Evolutionary conservation across 148 eudicot genomes (phyloP), one percentile per base, ranked within the genome.

Genomic region (Pouteria glomerata): DNA sequence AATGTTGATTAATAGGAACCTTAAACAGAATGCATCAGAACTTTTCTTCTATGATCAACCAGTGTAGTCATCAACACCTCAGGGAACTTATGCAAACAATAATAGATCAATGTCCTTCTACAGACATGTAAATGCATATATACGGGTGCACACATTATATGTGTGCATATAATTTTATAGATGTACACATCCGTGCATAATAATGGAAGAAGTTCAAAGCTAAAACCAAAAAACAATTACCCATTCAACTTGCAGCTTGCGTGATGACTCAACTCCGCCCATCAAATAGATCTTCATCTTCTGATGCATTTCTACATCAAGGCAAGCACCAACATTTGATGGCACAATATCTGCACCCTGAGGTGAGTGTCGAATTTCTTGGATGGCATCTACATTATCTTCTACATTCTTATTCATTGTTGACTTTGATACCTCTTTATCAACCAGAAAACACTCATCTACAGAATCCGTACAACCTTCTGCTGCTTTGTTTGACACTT

Each of bases 211-310:
- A 33, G 23, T 35, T 21, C 23, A 34, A 27, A 73, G 52, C 34
- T 30, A 12, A 55, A 69, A 21, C 29, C 19, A 53, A 67, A 52
- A 66, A 47, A 69, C 1, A 69, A 33, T 23, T 82, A 92, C 97
- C 92, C 84, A 78, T 68, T 74, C 76, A 45, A 72, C 44, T 53
- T 63, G 83, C 78, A 71, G 62, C 75, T 69, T 48, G 21, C 73
- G 30, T 60, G 66, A 59, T 33, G 65, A 53, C 34, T 62, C 64
- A 57, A 27, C 76, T 58, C 66, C 82, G 60, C 59, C 66, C 29
- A 45, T 58, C 33, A 48, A 19, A 66, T 63, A 68, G 73, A 16
- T 57, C 34, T 70, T 76, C 57, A 13, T 27, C 48, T 75, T 69
- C 59, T 58, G 72, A 76, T 70, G 64, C 65, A 52, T 73, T 24